Base-by-base conservation (phyloP, 495 filamentous ascomycete species). In the Neurospora sp. region DNA sequence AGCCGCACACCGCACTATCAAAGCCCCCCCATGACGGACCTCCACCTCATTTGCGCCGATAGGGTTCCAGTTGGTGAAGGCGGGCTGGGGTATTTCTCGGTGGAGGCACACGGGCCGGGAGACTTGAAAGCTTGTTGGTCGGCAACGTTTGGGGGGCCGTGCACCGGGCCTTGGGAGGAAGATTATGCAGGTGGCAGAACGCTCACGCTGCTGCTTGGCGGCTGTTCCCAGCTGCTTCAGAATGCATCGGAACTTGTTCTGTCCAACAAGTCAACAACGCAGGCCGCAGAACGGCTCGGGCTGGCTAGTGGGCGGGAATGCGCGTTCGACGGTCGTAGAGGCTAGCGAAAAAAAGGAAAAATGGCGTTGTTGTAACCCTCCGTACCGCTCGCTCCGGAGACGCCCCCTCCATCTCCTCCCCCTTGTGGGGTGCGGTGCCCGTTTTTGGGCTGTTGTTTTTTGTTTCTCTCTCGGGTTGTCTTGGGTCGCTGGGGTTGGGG, bases 311-410 rank as follows among this genome's bases (percentile, higher is more conserved):
- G 11, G 12, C 53, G 53, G 53, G 53, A 35, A 27, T 61, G 53
- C 20, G 53, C 16, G 27, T 31, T 61, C 53, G 53, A 61, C 12
- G 53, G 27, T 61, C 46, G 46, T 53, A 53, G 20, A 20, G 46
- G 53, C 12, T 69, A 44, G 39, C 37, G 68, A 69, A 20, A 46
- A 69, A 78, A 77, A 75, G 73, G 27, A 31, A 78, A 70, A 79
- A 76, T 79, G 77, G 78, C 73, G 73, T 76, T 77, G 53, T 61
- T 31, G 53, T 22, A 35, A 31, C 53, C 16, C 4, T 59, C 53
- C 53, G 53, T 61, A 61, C 76, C 77, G 79, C 79, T 79, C 72
- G 69, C 75, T 80, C 78, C 76, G 77, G 77, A 78, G 76, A 80
- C 78, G 70, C 77, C 73, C 74, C 53, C 22, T 61, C 12, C 27